Evolutionary conservation across 1,139 yeast genomes (phyloP).

Genomic region (Pichia sp.): DNA sequence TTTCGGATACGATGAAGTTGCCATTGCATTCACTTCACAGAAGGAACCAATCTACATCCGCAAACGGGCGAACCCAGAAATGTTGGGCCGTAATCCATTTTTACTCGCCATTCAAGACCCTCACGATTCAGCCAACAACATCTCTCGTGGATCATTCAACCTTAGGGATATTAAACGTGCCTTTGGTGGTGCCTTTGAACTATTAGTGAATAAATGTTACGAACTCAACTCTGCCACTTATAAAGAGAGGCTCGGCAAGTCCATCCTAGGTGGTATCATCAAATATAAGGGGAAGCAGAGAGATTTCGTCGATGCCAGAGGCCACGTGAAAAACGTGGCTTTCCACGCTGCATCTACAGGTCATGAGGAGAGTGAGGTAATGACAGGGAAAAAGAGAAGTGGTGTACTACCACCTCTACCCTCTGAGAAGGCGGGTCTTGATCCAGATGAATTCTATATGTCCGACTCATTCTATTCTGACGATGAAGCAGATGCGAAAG

Average conservation of each 20-base stretch:
- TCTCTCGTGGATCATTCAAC: slow-evolving; percentile 81
- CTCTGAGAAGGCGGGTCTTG: slow-evolving; percentile 20
- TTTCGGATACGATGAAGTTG: slow-evolving; percentile 79
- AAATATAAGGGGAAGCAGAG: slow-evolving; percentile 69
- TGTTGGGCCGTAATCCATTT: slow-evolving; percentile 55
- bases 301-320: slow-evolving; percentile 74
- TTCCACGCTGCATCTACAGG: slow-evolving; percentile 25
- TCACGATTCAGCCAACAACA: slow-evolving; percentile 72
- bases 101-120: slow-evolving; percentile 86
- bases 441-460: slow-evolving; percentile 17
- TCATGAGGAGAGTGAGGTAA: not conserved
- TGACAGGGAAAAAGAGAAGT: slow-evolving; percentile 5
- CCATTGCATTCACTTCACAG: slow-evolving; percentile 44
- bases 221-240: slow-evolving; percentile 50
- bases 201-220: slow-evolving; percentile 67
- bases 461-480: slow-evolving; percentile 22
- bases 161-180: slow-evolving; percentile 76
- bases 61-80: slow-evolving; percentile 47
- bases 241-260: slow-evolving; percentile 62
- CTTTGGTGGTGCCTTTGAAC: slow-evolving; percentile 85
- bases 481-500: slow-evolving; percentile 22
- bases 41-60: slow-evolving; percentile 44
- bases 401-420: slow-evolving; percentile 26
- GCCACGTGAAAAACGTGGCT: slow-evolving; percentile 57
- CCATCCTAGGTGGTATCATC: slow-evolving; percentile 76